Base-by-base conservation (phyloP, 2,329 filamentous ascomycete genomes). In the Epicoccum nigrum region DNA sequence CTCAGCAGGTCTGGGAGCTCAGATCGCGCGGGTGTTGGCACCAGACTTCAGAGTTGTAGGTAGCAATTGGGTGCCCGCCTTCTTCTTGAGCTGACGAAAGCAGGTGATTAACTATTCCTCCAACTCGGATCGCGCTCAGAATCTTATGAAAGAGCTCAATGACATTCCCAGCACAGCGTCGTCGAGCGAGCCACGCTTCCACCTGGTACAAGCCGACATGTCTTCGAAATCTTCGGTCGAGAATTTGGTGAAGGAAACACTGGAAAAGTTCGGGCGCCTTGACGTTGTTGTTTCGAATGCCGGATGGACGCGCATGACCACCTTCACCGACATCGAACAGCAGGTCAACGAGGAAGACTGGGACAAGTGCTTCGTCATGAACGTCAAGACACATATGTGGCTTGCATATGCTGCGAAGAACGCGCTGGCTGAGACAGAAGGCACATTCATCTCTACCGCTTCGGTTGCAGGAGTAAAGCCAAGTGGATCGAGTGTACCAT, bases 401-500 rank as follows among this genome's bases (percentile, higher is more conserved):
- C 76, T 87, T 31, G 77, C 86, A 57, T 80, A 82, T 45, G 80
- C 79, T 7, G 84, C 83, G 3, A 71, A 81, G 51, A 78, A 85
- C 4, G 83, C 79, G 0, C 82, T 88, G 61, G 81, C 83, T 19
- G 73, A 78, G 2, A 86, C 75, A 0, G 80, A 85, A 51, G 85
- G 85, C 1, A 75, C 76, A 0, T 88, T 89, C 58, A 80, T 89
- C 56, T 84, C 81, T 1, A 87, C 86, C 0, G 84, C 86, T 0
- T 85, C 81, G 35, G 63, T 88, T 19, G 86, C 86, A 0, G 86
- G 86, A 1, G 81, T 89, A 2, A 84, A 80, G 61, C 80, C 83
- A 0, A 83, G 79, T 52, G 86, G 86, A 1, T 87, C 84, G 81
- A 81, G 78, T 39, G 78, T 86, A 81, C 84, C 90, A 4, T 94